Percentiles rank a stretch among this genome's conserved stretches.
Conservation (phyloP, 306 rosid genomes). For the Prinsepia uniflora region DNA sequence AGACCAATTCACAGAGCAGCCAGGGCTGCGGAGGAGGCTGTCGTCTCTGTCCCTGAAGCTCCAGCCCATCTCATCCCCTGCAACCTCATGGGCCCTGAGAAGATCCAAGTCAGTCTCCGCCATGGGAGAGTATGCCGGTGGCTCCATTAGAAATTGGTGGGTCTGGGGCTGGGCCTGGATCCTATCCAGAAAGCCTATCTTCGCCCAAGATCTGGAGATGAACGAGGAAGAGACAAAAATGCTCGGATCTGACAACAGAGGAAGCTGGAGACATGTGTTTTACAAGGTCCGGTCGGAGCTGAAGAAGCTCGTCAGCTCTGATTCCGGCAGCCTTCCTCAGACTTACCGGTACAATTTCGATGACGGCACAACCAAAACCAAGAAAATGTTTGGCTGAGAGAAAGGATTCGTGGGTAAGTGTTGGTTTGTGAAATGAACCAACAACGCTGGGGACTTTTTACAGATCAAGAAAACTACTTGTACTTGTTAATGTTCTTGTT, state of each 20-base stretch:
- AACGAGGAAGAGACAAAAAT: slow-evolving; percentile 66
- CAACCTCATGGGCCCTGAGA: slow-evolving; percentile 49
- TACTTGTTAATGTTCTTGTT: neutral
- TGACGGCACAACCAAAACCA: slow-evolving; percentile 33
- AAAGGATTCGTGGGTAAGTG: slow-evolving; percentile 14
- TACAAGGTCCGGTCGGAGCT: slow-evolving; percentile 67
- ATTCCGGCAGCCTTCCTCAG: slow-evolving; percentile 59
- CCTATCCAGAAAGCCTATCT: slow-evolving; percentile 60
- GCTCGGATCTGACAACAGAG: slow-evolving; percentile 55
- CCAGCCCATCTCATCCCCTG: slow-evolving; percentile 43
- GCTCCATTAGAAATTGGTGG: slow-evolving; percentile 72
- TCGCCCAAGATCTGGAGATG: slow-evolving; percentile 81
- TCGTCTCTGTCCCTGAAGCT: slow-evolving; percentile 66
- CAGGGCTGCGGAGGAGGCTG: slow-evolving; percentile 57
- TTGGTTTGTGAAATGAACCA: neutral
- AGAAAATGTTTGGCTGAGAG: slow-evolving; percentile 15
- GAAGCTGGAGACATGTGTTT: slow-evolving; percentile 69
- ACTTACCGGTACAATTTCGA: slow-evolving; percentile 45
- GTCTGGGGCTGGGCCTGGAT: slow-evolving; percentile 76
- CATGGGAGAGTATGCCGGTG: slow-evolving; percentile 59
- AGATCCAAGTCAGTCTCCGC: slow-evolving; percentile 69
- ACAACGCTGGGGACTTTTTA: neutral
- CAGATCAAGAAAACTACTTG: neutral
- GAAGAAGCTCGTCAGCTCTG: slow-evolving; percentile 43
- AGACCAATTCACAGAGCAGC: slow-evolving; percentile 15